A percentile compares a stretch with the other conserved stretches of the same genome.
Conservation (phyloP, 2,329 filamentous ascomycete species). For the Neonectria hederae region DNA sequence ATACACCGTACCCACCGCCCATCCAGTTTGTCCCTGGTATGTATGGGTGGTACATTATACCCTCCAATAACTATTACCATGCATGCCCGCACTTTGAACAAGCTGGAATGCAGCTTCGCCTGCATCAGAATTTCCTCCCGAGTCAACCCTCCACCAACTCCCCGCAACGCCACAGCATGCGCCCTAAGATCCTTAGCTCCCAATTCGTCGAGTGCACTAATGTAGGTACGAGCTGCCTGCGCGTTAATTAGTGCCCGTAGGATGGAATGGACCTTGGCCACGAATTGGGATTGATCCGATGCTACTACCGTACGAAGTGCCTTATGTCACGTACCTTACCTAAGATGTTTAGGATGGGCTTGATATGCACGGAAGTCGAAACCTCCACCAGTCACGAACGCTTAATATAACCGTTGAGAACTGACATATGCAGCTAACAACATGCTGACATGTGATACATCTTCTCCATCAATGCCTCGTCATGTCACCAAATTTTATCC, state of each 20-base stretch:
- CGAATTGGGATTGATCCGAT: conserved; percentile 11
- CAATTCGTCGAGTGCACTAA: conserved; percentile 31
- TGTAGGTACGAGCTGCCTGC: conserved; percentile 37
- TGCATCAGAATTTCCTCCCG: not conserved
- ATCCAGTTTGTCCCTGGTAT: too few relatives aligned
- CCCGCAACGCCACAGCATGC: conserved; percentile 9
- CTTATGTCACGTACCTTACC: not conserved
- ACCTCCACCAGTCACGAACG: conserved; percentile 19
- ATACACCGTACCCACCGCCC: too few relatives aligned
- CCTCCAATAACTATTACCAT: not conserved
- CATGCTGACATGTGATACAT: not conserved
- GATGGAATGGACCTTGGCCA: conserved; percentile 1
- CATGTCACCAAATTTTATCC: conserved; percentile 1
- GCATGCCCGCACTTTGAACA: not conserved
- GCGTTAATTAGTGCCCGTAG: conserved; percentile 15
- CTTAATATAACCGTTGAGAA: not conserved
- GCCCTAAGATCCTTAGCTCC: conserved; percentile 18
- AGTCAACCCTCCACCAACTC: not conserved
- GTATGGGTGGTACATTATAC: not conserved
- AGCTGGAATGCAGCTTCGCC: not conserved
- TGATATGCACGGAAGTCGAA: conserved; percentile 18
- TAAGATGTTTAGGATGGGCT: not conserved
- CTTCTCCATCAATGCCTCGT: conserved; percentile 7
- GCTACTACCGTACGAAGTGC: not conserved
- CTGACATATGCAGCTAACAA: not conserved